Base-by-base conservation (phyloP, 306 rosid species). In the Vigna radiata region DNA sequence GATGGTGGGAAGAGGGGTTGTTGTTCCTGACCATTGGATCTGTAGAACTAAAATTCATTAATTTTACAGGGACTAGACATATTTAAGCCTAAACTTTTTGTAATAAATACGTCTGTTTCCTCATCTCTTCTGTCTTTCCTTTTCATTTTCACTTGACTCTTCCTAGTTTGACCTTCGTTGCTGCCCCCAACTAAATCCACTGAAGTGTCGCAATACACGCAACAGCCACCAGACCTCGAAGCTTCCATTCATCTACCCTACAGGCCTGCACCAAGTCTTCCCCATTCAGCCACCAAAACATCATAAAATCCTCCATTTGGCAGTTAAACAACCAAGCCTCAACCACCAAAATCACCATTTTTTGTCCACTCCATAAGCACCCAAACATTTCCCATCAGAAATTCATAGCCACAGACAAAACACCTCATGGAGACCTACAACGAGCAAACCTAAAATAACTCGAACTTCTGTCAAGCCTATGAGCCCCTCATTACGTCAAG, bases 231-330 rank as follows among this genome's bases (percentile, higher is more conserved):
- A 29, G 17, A 29, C 9, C 3, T 46, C 29, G 48, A 60, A 17
- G 70, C 36, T 46, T 60, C 60, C 53, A 46, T 60, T 56, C 39
- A 43, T 73, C 39, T 29, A 44, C 8, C 56, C 63, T 39, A 58
- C 49, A n/a, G 21, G 21, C 19, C 55, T 17, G 17, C 56, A 65
- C 31, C 31, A 39, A 65, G 21, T 18, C 31, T 39, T 43, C 33
- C 16, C 70, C 31, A 17, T 58, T 13, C 39, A 58, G 17, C 17
- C 64, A 27, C 64, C 39, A 5, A 58, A 58, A 25, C 5, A 25
- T 37, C 63, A 58, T 53, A 21, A 19, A 55, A 19, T 21, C 62
- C 16, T 21, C 62, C 31, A 56, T 56, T 56, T 56, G 25, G 25
- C 62, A 12, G 27, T 55, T 36, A 41, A 41, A 25, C 68, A 43